Evolutionary conservation across 1,139 yeast species (phyloP).

Genomic region (Wickerhamiella infanticola): DNA sequence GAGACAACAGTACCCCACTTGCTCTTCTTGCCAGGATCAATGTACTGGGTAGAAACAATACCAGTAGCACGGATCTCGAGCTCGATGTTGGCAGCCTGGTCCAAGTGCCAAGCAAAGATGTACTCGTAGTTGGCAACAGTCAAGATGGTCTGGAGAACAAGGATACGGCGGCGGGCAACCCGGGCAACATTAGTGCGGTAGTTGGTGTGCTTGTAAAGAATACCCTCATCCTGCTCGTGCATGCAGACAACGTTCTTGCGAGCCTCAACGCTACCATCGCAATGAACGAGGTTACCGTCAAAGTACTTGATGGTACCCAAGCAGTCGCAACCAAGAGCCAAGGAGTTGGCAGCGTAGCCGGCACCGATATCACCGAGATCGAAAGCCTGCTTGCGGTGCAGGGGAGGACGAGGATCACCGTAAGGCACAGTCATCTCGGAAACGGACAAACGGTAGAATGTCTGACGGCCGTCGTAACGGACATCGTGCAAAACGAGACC

Average conservation of each 20-base stretch:
- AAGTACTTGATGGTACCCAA: constrained; percentile 72
- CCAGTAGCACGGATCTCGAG: constrained; percentile 85
- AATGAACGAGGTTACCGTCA: constrained; percentile 47
- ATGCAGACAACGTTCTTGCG: constrained; percentile 68
- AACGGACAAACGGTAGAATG: constrained; percentile 61
- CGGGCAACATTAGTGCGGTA: constrained; percentile 61
- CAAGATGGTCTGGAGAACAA: constrained; percentile 72
- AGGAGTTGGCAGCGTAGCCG: constrained; percentile 62
- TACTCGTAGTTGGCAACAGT: constrained; percentile 88
- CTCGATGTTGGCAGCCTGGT: constrained; percentile 70
- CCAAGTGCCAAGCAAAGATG: constrained; percentile 60
- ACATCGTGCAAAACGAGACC: constrained; percentile 71
- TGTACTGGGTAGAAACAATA: constrained; percentile 53
- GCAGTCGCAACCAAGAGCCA: constrained; percentile 77
- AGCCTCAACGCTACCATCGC: constrained; percentile 48
- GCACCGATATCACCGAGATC: constrained; percentile 88
- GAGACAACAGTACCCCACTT: constrained; percentile 80
- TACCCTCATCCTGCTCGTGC: constrained; percentile 82
- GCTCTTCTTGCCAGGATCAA: constrained; percentile 56
- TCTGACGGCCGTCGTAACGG: constrained; percentile 65
- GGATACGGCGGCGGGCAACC: constrained; percentile 74
- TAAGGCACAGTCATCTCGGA: constrained; percentile 90
- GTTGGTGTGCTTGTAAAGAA: constrained; percentile 71
- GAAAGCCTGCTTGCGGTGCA: constrained; percentile 84
- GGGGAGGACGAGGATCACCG: constrained; percentile 82